phyloP scores from a whole-genome alignment of 2,329 filamentous ascomycete species.

The Zymoseptoria ardabiliae region DNA sequence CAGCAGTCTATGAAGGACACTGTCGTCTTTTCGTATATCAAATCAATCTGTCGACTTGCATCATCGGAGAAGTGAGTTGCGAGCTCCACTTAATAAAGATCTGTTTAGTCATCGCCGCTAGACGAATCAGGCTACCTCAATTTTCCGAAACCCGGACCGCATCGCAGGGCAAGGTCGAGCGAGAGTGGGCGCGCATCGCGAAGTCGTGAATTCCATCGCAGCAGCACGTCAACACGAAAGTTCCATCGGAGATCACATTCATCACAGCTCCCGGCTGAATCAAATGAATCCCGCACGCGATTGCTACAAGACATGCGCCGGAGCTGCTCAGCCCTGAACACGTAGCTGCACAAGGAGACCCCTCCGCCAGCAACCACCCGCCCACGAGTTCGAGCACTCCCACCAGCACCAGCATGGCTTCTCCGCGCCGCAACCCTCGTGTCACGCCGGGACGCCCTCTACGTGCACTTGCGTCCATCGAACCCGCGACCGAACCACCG shows the following conservation, averaged over 20 bases:
- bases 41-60: too few species aligned
- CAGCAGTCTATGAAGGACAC: too few species aligned
- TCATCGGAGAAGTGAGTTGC: too few species aligned
- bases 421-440: slow-evolving; percentile 23
- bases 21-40: too few species aligned
- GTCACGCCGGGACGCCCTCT: slow-evolving; percentile 22
- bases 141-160: too few species aligned
- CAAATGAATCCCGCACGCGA: background rate
- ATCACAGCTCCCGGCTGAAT: background rate
- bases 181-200: background rate
- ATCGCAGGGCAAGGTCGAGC: too few species aligned
- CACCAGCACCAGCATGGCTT: slow-evolving; percentile 4
- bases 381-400: background rate
- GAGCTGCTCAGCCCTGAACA: background rate
- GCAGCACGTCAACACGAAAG: background rate
- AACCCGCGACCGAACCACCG: slow-evolving; percentile 36
- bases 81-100: background rate
- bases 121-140: too few species aligned
- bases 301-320: background rate
- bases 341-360: background rate
- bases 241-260: background rate
- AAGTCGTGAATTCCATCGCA: background rate
- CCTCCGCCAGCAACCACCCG: background rate
- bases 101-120: background rate
- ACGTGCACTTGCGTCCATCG: slow-evolving; percentile 22